These are phyloP conservation scores for Zygnema circumcarinatum DNA, from an alignment of 139 green algal genomes.

Conservation along the genomic window DNA sequence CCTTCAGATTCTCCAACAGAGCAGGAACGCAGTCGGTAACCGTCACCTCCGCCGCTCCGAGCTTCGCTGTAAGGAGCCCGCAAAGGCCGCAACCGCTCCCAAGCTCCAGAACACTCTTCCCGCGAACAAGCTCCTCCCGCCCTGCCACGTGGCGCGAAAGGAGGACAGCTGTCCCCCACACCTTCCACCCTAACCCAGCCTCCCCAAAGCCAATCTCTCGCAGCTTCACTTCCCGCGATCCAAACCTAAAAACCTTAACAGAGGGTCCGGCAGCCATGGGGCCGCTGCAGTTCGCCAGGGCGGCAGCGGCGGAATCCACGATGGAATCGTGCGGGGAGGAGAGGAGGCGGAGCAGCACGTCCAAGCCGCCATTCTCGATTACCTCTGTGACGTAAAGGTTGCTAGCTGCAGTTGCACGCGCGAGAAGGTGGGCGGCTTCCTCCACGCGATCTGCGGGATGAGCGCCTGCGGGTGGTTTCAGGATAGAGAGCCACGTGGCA, in stretches of 20 bases:
- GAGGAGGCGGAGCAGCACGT: not conserved
- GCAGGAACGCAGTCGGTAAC: conserved; percentile 31
- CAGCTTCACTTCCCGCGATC: conserved; percentile 17
- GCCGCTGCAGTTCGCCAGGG: conserved; percentile 10
- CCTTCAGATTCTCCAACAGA: conserved; percentile 20
- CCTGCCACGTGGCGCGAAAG: not conserved
- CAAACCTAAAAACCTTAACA: not conserved
- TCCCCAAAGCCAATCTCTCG: conserved; percentile 34
- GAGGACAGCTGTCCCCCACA: conserved; percentile 38
- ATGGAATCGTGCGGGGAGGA: not conserved
- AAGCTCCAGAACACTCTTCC: conserved; percentile 47
- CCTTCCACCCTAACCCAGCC: conserved; percentile 40
- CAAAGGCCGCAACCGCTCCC: conserved; percentile 55
- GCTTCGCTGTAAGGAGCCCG: conserved; percentile 34
- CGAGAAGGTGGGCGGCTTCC: not conserved
- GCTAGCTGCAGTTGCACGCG: not conserved
- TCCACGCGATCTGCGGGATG: no score
- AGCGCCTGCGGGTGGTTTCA: not conserved
- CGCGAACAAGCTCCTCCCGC: not conserved
- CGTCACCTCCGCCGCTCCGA: conserved; percentile 38
- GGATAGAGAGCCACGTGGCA: not conserved
- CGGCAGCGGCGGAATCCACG: not conserved
- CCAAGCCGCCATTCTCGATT: not conserved
- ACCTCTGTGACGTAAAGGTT: not conserved
- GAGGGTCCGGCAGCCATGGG: not conserved